Evolutionary conservation across 1,139 yeast genomes (phyloP).

Genomic region (Hanseniaspora gamundiae): DNA sequence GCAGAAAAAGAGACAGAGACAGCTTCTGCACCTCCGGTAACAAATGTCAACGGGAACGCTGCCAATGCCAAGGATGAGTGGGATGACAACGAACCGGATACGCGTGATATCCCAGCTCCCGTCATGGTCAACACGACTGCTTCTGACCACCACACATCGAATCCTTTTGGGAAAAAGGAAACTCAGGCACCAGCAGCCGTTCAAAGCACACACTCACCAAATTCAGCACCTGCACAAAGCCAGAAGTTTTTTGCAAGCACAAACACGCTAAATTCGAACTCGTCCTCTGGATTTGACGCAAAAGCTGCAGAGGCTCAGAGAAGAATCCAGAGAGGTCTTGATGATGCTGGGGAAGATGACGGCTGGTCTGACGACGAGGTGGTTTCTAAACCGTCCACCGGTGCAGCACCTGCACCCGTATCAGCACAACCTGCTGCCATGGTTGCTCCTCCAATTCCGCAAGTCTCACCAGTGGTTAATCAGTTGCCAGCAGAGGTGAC

Average conservation of each 20-base stretch:
- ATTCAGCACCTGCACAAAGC: slow-evolving; percentile 7
- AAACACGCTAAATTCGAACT: slow-evolving; percentile 9
- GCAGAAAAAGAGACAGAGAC: slow-evolving; percentile 25
- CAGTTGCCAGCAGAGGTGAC: not conserved
- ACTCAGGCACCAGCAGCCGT: not conserved
- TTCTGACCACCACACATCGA: slow-evolving; percentile 8
- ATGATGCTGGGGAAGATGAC: slow-evolving; percentile 31
- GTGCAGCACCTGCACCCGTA: slow-evolving; percentile 16
- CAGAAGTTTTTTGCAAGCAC: slow-evolving; percentile 43
- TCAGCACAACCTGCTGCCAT: not conserved
- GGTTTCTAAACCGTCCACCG: slow-evolving; percentile 26
- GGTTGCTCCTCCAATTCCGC: slow-evolving; percentile 28
- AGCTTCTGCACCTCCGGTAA: not conserved
- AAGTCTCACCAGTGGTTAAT: slow-evolving; percentile 15
- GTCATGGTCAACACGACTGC: not conserved
- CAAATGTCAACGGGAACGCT: not conserved
- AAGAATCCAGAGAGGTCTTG: slow-evolving; percentile 49
- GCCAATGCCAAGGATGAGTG: slow-evolving; percentile 12
- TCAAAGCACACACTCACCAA: not conserved
- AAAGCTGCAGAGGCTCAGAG: slow-evolving; percentile 52
- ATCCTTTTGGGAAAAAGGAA: slow-evolving; percentile 3
- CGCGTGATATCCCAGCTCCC: not conserved
- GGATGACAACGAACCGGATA: slow-evolving; percentile 8
- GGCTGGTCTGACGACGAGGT: slow-evolving; percentile 48
- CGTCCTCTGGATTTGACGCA: slow-evolving; percentile 32